Evolutionary conservation across 1,284 basidiomycete genomes (phyloP).

Genomic region (Ceratobasidium sp.): DNA sequence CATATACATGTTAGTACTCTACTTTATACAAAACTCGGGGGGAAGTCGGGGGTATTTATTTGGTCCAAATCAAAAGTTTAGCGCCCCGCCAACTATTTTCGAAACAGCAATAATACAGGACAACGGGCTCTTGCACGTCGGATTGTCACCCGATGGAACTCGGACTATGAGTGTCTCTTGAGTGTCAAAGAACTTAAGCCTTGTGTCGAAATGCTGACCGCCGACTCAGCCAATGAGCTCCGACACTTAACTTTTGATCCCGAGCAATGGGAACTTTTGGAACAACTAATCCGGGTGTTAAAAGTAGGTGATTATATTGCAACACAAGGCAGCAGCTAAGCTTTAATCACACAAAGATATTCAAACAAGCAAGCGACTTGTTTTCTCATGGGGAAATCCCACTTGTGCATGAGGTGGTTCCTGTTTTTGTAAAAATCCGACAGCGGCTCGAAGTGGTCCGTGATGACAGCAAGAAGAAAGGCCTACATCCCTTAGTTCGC

Average conservation of each 20-base stretch:
- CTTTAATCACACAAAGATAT: neutral
- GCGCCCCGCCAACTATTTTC: too few relatives aligned
- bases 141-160: constrained; percentile 6
- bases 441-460: neutral
- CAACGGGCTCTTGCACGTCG: neutral
- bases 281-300: neutral
- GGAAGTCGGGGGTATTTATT: too few relatives aligned
- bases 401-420: neutral
- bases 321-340: too few relatives aligned
- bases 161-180: neutral
- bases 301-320: neutral
- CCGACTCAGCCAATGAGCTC: neutral
- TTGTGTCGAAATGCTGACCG: neutral
- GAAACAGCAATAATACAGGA: too few relatives aligned
- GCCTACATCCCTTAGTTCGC: neutral
- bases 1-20: too few relatives aligned
- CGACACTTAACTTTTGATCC: neutral
- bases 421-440: neutral
- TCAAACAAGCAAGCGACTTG: neutral
- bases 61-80: too few relatives aligned
- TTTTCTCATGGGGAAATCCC: neutral
- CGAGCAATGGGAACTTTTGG: neutral
- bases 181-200: neutral
- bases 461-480: neutral
- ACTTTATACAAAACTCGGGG: too few relatives aligned